Evolutionary conservation across 2,329 filamentous ascomycete genomes (phyloP).

Genomic region (Cercospora brassicicola): DNA sequence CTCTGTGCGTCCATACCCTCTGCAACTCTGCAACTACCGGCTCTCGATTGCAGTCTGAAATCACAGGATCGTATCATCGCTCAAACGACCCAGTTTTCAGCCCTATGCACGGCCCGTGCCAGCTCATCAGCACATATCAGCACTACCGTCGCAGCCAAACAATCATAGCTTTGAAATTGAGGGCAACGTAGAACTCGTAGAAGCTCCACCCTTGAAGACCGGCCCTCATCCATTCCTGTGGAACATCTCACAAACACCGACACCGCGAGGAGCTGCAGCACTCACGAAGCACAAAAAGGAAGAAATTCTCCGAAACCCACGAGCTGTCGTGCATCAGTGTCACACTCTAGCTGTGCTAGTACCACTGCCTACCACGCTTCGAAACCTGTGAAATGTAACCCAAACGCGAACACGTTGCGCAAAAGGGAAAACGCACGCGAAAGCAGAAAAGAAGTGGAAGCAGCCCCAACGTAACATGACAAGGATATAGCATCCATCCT

Average conservation of each 20-base stretch:
- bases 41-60: background rate
- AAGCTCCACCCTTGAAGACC: background rate
- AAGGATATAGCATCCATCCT: background rate
- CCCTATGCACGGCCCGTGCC: background rate
- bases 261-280: background rate
- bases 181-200: background rate
- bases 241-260: background rate
- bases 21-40: background rate
- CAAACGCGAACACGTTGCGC: background rate
- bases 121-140: background rate
- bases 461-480: background rate
- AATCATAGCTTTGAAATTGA: background rate
- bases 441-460: background rate
- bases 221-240: background rate
- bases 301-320: slow-evolving; percentile 7
- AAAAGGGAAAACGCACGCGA: background rate
- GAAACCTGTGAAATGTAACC: slow-evolving; percentile 2
- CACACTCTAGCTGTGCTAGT: background rate
- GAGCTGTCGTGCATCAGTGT: background rate
- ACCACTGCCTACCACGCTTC: background rate
- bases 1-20: background rate
- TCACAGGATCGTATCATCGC: background rate
- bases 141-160: background rate
- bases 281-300: background rate
- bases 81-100: background rate